Evolutionary conservation across 345 rosid genomes (phyloP).

Genomic region (Brassica nigra): DNA sequence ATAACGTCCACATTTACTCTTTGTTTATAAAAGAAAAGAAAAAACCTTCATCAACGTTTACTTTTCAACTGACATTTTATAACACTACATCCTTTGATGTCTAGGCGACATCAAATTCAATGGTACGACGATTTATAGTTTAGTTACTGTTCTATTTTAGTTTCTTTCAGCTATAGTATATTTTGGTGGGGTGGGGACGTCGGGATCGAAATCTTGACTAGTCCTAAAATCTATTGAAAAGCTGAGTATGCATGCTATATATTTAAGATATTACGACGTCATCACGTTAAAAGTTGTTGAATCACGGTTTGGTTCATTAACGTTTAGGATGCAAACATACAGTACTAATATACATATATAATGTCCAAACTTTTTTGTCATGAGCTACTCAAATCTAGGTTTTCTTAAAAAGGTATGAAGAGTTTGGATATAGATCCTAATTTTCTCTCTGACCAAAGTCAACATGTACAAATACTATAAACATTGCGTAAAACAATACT

Average conservation of each 20-base stretch:
- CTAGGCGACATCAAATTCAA: neutral
- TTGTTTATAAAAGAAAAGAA: neutral
- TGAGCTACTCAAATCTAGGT: neutral
- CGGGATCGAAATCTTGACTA: neutral
- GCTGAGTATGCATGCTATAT: neutral
- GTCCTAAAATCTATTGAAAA: neutral
- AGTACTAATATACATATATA: too few species aligned
- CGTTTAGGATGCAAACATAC: too few species aligned
- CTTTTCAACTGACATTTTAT: conserved; percentile 14
- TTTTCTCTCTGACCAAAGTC: too few species aligned
- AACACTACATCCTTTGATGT: neutral
- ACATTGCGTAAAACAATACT: too few species aligned
- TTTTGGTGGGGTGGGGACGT: neutral
- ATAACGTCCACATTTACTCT: neutral
- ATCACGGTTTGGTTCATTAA: too few species aligned
- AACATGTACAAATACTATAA: too few species aligned
- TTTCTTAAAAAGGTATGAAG: too few species aligned
- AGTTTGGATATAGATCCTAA: too few species aligned
- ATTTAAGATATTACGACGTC: too few species aligned
- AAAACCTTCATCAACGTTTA: neutral
- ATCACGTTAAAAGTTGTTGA: too few species aligned
- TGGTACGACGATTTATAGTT: neutral
- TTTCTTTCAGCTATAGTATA: neutral
- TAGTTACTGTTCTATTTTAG: neutral
- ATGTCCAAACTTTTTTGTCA: neutral